Evolutionary conservation across 2,329 filamentous ascomycete species (phyloP).

Genomic region (Chaetomiaceae sp.): DNA sequence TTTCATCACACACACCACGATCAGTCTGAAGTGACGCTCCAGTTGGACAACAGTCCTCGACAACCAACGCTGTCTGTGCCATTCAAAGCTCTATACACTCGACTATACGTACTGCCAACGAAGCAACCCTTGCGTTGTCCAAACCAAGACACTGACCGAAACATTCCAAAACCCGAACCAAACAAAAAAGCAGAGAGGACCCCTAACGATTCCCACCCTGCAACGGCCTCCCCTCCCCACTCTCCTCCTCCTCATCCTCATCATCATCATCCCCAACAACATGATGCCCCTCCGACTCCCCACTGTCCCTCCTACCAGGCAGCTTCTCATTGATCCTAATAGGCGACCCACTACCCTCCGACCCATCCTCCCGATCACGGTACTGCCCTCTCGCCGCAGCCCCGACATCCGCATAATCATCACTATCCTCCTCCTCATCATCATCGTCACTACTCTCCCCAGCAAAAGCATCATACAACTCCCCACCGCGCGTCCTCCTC

Average conservation of each 20-base stretch:
- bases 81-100: not conserved
- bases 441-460: constrained; percentile 78
- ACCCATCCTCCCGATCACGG: constrained; percentile 24
- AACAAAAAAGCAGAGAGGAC: not conserved
- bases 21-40: too few species aligned
- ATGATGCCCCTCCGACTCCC: constrained; percentile 38
- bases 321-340: constrained; percentile 30
- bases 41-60: too few species aligned
- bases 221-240: constrained; percentile 17
- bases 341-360: constrained; percentile 11
- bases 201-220: constrained; percentile 14
- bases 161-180: not conserved
- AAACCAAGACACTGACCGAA: too few species aligned
- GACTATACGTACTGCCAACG: not conserved
- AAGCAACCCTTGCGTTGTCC: too few species aligned
- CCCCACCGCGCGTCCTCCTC: constrained; percentile 66
- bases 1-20: not conserved
- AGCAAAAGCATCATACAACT: constrained; percentile 96
- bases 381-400: constrained; percentile 41
- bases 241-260: constrained; percentile 30
- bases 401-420: constrained; percentile 27
- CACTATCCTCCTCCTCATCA: constrained; percentile 67
- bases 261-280: constrained; percentile 47
- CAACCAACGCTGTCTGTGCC: too few species aligned
- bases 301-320: constrained; percentile 26